Evolutionary conservation across 2,329 filamentous ascomycete genomes (phyloP), one percentile per base, ranked within the genome.

Genomic region (Cladosporium velox): DNA sequence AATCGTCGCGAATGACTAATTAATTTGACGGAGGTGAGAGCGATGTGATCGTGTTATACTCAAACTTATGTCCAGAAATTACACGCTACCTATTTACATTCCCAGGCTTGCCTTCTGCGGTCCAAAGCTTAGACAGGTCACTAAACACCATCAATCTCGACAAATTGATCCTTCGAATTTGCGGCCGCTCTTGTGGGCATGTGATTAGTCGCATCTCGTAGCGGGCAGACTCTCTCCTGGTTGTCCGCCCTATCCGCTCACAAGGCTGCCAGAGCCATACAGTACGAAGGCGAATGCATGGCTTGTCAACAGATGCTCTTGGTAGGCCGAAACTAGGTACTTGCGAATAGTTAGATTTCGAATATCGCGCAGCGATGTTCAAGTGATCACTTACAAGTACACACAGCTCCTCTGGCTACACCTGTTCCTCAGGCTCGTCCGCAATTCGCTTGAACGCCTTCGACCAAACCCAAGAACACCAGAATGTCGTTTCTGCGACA

Each of bases 381-480:
- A 21, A 47, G n/a, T 47, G 10, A 12, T 47, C 41, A 21, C 41
- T 7, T 47, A 47, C 41, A 47, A 4, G 41, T 21, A 47, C 10
- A 21, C n/a, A 21, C 41, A 47, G 41, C 8, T 44, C 41, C 41
- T 12, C n/a, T 47, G 41, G n/a, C 41, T 47, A 24, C 41, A 7
- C 8, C 41, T 24, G 41, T 18, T 47, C n/a, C 41, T 47, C 41
- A 10, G 8, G 8, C 41, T 12, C 41, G 10, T 24, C 41, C n/a
- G n/a, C 41, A 47, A n/a, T 18, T 24, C n/a, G 41, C 41, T 24
- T 47, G 10, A 47, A 47, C 24, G 34, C 12, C 35, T 60, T 60
- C 26, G 58, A 41, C 58, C 58, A 60, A 5, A 28, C 21, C 58
- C 58, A 60, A 21, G 58, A 49, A 32, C 58, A 47, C 58, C 58